Percentiles rank a stretch among this genome's conserved stretches.
phyloP scores from a whole-genome alignment of 83 land plant genomes.

The Larix sibirica region DNA sequence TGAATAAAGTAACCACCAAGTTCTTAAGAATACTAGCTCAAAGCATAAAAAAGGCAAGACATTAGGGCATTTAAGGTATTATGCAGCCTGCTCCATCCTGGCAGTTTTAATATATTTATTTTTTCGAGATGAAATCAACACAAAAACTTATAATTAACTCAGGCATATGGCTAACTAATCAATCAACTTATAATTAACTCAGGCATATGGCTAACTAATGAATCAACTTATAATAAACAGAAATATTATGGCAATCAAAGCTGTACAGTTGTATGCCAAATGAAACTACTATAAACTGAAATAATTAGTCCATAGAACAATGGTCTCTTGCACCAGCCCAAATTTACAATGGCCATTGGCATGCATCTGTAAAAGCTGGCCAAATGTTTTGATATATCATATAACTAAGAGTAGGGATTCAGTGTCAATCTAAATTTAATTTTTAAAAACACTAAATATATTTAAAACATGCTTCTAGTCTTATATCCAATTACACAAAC shows the following conservation, averaged over 20 bases:
- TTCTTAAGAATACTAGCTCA: not conserved
- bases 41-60: not conserved
- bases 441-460: not conserved
- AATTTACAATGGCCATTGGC: not conserved
- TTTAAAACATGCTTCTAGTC: not conserved
- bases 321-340: not conserved
- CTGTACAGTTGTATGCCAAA: not conserved
- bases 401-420: not conserved
- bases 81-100: not conserved
- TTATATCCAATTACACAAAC: not conserved
- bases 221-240: not conserved
- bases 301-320: not conserved
- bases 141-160: not conserved
- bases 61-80: not conserved
- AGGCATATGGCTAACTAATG: not conserved
- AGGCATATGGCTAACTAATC: not conserved
- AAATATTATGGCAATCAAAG: not conserved
- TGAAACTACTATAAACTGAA: not conserved
- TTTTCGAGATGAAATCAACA: not conserved
- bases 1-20: slow-evolving; percentile 26
- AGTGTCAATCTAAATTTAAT: not conserved
- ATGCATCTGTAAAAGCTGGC: not conserved
- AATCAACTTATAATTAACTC: not conserved
- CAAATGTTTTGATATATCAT: not conserved
- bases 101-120: not conserved